Evolutionary conservation across 257 asterid species (phyloP), one percentile per base, ranked within the genome.

Genomic region (Datura wrightii): DNA sequence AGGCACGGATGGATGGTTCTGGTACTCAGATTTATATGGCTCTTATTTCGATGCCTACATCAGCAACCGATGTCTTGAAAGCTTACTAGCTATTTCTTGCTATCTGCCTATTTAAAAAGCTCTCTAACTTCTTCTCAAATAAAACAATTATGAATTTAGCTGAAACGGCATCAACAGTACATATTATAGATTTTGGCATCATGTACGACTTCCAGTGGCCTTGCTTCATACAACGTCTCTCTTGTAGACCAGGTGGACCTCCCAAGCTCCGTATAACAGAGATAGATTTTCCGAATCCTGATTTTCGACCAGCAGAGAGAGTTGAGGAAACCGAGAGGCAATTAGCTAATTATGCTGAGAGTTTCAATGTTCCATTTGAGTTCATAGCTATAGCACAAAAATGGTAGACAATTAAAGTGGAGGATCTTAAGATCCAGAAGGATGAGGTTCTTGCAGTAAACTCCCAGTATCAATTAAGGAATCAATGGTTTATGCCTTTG

Each of bases 151-250:
- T 87, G 86, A 76, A 84, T 56, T 79, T 60, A 7, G 84, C 91
- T 72, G 84, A 82, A 42, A 88, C 82, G 2, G 89, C 90, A 24
- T 37, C 87, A 41, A 85, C 84, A 2, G 59, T 90, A 11, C 92
- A 90, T 82, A 83, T 90, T 52, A 88, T 90, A 6, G 92, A 90
- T 84, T 90, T 87, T 37, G 92, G 92, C n/a, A 85, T 90, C 46
- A 36, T 88, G 60, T 90, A 90, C 31, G 92, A 91, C 63, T 90
- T 90, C 72, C 92, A 90, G 69, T 90, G 92, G 92, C 92, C 92
- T 3, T 81, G 83, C 83, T 84, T 90, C 79, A 88, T 90, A 59
- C 92, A 90, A 74, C 89, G 89, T 48, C 90, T 90, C 50, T 83
- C 91, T 11, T 5, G 81, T 48, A 87, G 92, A 46, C 74, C 83